Evolutionary conservation across 2,329 filamentous ascomycete genomes (phyloP).

Genomic region (Ophidiomyces ophidiicola): DNA sequence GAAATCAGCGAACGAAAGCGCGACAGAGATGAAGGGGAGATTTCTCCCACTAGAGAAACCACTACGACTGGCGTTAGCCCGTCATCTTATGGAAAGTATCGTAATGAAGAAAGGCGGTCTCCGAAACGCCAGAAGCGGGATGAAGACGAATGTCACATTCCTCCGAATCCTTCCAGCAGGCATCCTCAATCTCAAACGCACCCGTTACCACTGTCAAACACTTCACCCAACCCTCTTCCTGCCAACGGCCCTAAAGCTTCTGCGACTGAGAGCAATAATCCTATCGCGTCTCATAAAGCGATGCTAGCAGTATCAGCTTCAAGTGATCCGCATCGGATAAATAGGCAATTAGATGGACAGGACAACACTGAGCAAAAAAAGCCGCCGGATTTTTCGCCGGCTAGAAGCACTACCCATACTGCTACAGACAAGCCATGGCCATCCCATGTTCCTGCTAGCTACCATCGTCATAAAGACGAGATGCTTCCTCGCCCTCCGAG

Average conservation of each 20-base stretch:
- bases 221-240: neutral
- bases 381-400: neutral
- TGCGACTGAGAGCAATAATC: too few species aligned
- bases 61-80: neutral
- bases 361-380: neutral
- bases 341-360: too few species aligned
- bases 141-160: neutral
- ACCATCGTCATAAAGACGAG: constrained; percentile 3
- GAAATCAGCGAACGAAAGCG: constrained; percentile 16
- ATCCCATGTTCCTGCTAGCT: constrained; percentile 11
- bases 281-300: too few species aligned
- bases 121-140: constrained; percentile 8
- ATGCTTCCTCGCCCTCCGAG: constrained; percentile 9
- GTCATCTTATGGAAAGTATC: neutral
- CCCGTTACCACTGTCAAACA: neutral
- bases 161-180: neutral
- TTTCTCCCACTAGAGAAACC: neutral
- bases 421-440: constrained; percentile 3
- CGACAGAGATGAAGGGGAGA: constrained; percentile 13
- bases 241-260: too few species aligned
- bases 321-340: too few species aligned
- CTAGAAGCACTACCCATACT: neutral
- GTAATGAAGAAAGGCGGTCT: neutral
- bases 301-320: too few species aligned
- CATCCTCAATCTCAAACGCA: neutral